Evolutionary conservation across 2,329 filamentous ascomycete species (phyloP), one percentile per base, ranked within the genome.

Genomic region (Penicillium expansum): DNA sequence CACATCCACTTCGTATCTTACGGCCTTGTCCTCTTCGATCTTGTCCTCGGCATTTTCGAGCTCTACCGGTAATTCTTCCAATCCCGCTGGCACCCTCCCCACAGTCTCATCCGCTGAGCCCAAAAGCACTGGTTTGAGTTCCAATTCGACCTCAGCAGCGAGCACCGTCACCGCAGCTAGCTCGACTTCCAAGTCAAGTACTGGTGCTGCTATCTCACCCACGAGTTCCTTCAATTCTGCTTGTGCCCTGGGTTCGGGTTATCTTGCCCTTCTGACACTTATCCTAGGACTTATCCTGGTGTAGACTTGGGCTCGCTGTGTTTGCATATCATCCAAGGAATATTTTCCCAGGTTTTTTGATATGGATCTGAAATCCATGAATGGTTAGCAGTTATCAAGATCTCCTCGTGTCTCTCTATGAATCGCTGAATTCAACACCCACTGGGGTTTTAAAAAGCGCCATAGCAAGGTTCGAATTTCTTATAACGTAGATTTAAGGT

Each of bases 11-110:
- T n/a, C 16, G 16, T 13, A 4, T 18, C 14, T 14, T 27, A 29
- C 9, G 22, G 4, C 9, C 10, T 13, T 30, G 5, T 30, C 16
- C n/a, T 20, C 42, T 32, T 32, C 11, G 11, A 5, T 14, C 11
- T 20, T 5, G 6, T 14, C 18, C 18, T 14, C 18, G 11, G 6
- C 0, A 2, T 0, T 20, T 18, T 7, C 16, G 2, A 2, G 9
- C 1, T 1, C 10, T 27, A 18, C 10, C 6, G 8, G 16, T 6
- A 14, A 27, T 18, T 13, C 2, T 27, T 48, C 16, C 4, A 37
- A 3, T n/a, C 1, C 32, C 9, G 11, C 10, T 2, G 8, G 20
- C 14, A 18, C 18, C 3, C 14, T 7, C 14, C 8, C 4, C 5
- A 35, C 4, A 5, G n/a, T 8, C 3, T n/a, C 30, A 1, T 48